Evolutionary conservation across 2,329 filamentous ascomycete species (phyloP).

Genomic region (Colletotrichum incanum): DNA sequence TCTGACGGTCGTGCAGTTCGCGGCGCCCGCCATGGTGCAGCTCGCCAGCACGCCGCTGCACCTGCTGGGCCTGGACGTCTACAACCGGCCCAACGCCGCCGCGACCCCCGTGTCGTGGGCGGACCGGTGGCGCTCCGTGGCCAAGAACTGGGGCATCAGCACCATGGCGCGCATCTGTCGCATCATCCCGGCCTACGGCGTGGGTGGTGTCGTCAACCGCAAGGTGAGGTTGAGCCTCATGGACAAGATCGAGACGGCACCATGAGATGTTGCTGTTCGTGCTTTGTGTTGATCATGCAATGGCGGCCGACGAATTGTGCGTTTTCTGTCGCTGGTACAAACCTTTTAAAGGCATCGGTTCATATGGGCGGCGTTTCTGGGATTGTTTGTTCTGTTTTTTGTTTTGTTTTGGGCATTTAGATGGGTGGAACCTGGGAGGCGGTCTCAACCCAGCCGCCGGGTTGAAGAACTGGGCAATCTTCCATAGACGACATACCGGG

Average conservation of each 20-base stretch:
- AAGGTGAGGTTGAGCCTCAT: slow-evolving; percentile 79
- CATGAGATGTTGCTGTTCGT: slow-evolving; percentile 1
- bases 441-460: not conserved
- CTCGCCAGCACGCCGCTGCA: slow-evolving; percentile 87
- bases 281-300: slow-evolving; percentile 2
- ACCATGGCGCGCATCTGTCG: slow-evolving; percentile 83
- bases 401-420: not conserved
- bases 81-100: slow-evolving; percentile 74
- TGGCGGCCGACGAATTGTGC: slow-evolving; percentile 17
- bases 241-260: slow-evolving; percentile 55
- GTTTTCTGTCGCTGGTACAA: slow-evolving; percentile 16
- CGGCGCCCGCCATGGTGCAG: slow-evolving; percentile 85
- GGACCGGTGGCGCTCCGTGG: slow-evolving; percentile 78
- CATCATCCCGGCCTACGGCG: slow-evolving; percentile 90
- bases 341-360: slow-evolving; percentile 23
- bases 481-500: slow-evolving; percentile 22
- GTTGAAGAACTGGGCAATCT: slow-evolving; percentile 9
- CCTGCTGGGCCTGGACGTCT: slow-evolving; percentile 87
- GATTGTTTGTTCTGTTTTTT: not conserved
- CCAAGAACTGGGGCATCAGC: slow-evolving; percentile 82
- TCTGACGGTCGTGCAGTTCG: slow-evolving; percentile 82
- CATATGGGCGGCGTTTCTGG: slow-evolving; percentile 41
- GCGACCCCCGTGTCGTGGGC: slow-evolving; percentile 57
- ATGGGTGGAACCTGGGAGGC: slow-evolving; percentile 24
- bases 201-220: slow-evolving; percentile 89